Conservation (phyloP, 1,139 yeast genomes). For the Geotrichum siamense region DNA sequence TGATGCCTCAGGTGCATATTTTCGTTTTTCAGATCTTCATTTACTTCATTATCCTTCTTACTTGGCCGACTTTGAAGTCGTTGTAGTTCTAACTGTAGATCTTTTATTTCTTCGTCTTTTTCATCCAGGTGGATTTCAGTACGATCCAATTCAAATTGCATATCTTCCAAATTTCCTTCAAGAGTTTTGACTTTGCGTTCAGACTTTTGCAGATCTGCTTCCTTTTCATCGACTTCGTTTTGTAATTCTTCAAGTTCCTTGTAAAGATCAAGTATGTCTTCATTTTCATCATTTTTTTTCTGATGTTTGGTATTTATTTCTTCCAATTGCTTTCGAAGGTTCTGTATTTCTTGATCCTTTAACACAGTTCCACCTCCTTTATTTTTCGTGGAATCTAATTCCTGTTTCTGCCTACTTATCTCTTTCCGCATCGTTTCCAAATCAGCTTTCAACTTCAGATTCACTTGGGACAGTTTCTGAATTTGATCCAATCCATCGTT, state of each 20-base stretch:
- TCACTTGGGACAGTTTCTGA: neutral
- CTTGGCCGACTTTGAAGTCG: slow-evolving; percentile 5
- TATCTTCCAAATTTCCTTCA: slow-evolving; percentile 21
- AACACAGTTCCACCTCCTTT: no score
- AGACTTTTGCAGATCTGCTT: slow-evolving; percentile 22
- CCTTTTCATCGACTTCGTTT: slow-evolving; percentile 22
- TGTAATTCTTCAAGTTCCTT: slow-evolving; percentile 15
- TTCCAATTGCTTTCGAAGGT: slow-evolving; percentile 14
- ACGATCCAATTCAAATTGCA: slow-evolving; percentile 23
- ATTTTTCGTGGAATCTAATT: no score
- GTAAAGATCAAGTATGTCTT: neutral
- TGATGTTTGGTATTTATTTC: no score
- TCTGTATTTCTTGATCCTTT: slow-evolving; percentile 12
- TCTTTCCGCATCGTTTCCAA: neutral
- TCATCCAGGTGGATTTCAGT: slow-evolving; percentile 21
- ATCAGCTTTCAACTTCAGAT: neutral
- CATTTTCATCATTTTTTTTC: no score
- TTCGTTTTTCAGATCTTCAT: slow-evolving; percentile 6
- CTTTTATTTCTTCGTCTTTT: slow-evolving; percentile 26
- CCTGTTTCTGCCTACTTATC: neutral
- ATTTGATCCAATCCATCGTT: no score
- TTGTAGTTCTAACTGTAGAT: slow-evolving; percentile 20
- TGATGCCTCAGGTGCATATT: no score
- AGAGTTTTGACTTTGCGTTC: slow-evolving; percentile 22
- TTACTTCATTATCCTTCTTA: no score